phyloP scores from a whole-genome alignment of 1,284 basidiomycete species.

The Agroathelia rolfsii region DNA sequence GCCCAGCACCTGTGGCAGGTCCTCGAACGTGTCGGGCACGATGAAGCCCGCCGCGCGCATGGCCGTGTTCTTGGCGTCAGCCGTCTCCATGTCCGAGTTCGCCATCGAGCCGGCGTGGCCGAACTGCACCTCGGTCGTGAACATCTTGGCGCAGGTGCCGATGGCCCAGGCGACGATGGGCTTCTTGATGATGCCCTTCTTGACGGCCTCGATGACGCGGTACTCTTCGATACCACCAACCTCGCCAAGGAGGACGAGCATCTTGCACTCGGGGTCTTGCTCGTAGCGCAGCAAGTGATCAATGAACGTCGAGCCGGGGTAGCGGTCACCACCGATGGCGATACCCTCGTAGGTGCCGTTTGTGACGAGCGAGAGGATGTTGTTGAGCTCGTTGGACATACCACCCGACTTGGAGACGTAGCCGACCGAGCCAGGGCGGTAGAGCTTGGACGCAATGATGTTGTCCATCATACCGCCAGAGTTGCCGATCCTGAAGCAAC shows the following conservation, averaged over 20 bases:
- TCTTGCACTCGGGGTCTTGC: slow-evolving; percentile 95
- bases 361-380: slow-evolving; percentile 95
- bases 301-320: slow-evolving; percentile 98
- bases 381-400: slow-evolving; percentile 99
- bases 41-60: slow-evolving; percentile 96
- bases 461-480: slow-evolving; percentile 99
- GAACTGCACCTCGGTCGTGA: slow-evolving; percentile 98
- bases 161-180: slow-evolving; percentile 99
- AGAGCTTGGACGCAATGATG: slow-evolving; percentile 97
- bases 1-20: slow-evolving; percentile 79
- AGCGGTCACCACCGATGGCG: slow-evolving; percentile 98
- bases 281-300: slow-evolving; percentile 98
- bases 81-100: slow-evolving; percentile 95
- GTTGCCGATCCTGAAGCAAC: slow-evolving; percentile 99
- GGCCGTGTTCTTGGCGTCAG: slow-evolving; percentile 93
- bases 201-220: slow-evolving; percentile 97
- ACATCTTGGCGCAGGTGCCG: slow-evolving; percentile 99
- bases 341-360: slow-evolving; percentile 99
- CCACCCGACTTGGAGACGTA: slow-evolving; percentile 99
- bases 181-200: slow-evolving; percentile 90
- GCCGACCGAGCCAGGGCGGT: slow-evolving; percentile 94
- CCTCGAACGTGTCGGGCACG: slow-evolving; percentile 97
- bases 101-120: slow-evolving; percentile 98
- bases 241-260: slow-evolving; percentile 97
- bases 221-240: slow-evolving; percentile 99